These are phyloP conservation scores for Rosa rugosa DNA, from an alignment of 306 rosid species.

Conservation along the genomic window DNA sequence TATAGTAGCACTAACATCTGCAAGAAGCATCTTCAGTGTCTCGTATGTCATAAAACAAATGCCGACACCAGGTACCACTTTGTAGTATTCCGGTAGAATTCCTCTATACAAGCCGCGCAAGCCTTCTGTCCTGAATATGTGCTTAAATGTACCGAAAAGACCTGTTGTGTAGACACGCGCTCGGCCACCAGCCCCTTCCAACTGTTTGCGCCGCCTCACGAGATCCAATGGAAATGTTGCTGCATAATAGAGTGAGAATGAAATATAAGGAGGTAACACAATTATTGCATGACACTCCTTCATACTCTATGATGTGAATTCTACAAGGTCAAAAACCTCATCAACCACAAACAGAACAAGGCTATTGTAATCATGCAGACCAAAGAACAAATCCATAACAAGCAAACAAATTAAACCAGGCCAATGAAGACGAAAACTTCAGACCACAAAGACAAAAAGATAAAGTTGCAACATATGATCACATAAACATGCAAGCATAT, in stretches of 20 bases:
- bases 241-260: slow-evolving; percentile 46
- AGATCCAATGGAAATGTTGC: slow-evolving; percentile 98
- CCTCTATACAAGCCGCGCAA: slow-evolving; percentile 87
- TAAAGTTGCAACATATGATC: not conserved
- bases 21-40: slow-evolving; percentile 71
- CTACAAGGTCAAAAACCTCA: slow-evolving; percentile 18
- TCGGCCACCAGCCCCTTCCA: slow-evolving; percentile 97
- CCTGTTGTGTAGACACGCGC: slow-evolving; percentile 85
- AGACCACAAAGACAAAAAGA: not conserved
- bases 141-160: slow-evolving; percentile 65
- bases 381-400: not conserved
- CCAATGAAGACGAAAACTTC: not conserved
- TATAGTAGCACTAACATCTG: slow-evolving; percentile 41
- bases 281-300: not conserved
- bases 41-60: slow-evolving; percentile 98
- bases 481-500: not conserved
- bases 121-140: slow-evolving; percentile 80
- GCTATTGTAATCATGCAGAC: not conserved
- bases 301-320: not conserved
- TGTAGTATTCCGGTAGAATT: slow-evolving; percentile 92
- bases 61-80: slow-evolving; percentile 98
- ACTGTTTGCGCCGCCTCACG: slow-evolving; percentile 90
- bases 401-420: not conserved
- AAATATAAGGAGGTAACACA: slow-evolving; percentile 26
- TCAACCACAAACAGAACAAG: not conserved